A percentile compares a stretch with the other conserved stretches of the same genome.
These are phyloP conservation scores for Ceratorhiza oryzae-sativae DNA, from an alignment of 1,284 basidiomycete species.

Conservation along the genomic window DNA sequence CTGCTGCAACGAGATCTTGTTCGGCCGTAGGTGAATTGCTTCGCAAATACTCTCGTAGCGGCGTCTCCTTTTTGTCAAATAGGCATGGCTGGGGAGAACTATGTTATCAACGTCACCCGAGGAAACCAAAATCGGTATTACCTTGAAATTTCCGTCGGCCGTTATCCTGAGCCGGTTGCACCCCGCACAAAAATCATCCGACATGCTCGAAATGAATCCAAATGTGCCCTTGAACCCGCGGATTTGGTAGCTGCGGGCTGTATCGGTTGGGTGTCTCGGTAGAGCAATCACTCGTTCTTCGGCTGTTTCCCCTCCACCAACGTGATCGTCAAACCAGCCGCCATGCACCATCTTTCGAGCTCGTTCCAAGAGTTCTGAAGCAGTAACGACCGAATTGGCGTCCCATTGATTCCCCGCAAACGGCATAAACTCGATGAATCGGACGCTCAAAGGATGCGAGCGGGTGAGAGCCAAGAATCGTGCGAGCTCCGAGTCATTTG, in stretches of 20 bases:
- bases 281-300: constrained; percentile 72
- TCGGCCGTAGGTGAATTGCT: constrained; percentile 55
- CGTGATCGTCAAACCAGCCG: constrained; percentile 25
- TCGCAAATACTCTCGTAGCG: constrained; percentile 78
- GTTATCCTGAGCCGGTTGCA: constrained; percentile 86
- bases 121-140: constrained; percentile 47
- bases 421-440: constrained; percentile 94
- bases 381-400: constrained; percentile 15
- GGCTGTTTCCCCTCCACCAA: background rate
- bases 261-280: constrained; percentile 69
- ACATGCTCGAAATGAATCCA: constrained; percentile 92
- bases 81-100: constrained; percentile 70
- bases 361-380: constrained; percentile 16
- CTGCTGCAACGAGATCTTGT: constrained; percentile 65
- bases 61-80: constrained; percentile 85
- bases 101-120: background rate
- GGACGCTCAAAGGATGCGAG: constrained; percentile 68
- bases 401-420: constrained; percentile 70
- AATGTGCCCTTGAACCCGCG: constrained; percentile 76
- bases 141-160: constrained; percentile 90
- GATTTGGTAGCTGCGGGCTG: constrained; percentile 79
- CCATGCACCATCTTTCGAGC: background rate
- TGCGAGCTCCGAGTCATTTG: constrained; percentile 80
- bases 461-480: constrained; percentile 81
- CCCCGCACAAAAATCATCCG: constrained; percentile 86